These are phyloP conservation scores for Amaranthus hypochondriacus DNA, from an alignment of 148 eudicot genomes.

Conservation along the genomic window DNA sequence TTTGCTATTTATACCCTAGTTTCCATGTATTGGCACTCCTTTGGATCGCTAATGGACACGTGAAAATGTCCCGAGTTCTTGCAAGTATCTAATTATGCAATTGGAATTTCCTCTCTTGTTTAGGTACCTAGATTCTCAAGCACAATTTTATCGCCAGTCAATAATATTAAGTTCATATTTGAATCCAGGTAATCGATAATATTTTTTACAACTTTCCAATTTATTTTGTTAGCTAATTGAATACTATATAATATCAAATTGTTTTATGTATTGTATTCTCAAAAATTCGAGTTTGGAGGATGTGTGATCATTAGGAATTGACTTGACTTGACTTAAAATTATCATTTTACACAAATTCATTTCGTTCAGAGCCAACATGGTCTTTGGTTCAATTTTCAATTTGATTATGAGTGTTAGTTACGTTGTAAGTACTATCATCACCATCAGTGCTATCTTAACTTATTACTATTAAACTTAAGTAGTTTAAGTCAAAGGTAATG, in stretches of 20 bases:
- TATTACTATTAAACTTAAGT: no score
- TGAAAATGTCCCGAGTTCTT: neutral
- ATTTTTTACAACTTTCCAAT: conserved; percentile 1
- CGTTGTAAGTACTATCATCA: no score
- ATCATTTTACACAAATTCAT: no score
- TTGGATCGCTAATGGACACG: neutral
- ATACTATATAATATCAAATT: neutral
- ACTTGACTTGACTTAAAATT: no score
- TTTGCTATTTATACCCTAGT: neutral
- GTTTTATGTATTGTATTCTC: no score
- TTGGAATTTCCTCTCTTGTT: conserved; percentile 7
- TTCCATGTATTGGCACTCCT: neutral
- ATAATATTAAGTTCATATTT: conserved; percentile 67
- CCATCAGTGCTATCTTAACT: no score
- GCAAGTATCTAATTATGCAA: neutral
- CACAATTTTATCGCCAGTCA: conserved; percentile 84
- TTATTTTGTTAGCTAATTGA: neutral
- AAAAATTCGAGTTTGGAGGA: no score
- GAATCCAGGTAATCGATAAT: conserved; percentile 59
- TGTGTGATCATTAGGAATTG: no score
- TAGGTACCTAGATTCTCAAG: conserved; percentile 83
- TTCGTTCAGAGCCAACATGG: no score
- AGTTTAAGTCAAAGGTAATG: no score
- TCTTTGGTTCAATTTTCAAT: no score
- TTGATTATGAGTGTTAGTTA: no score